A percentile compares a stretch with the other conserved stretches of the same genome.
These are phyloP conservation scores for Amaranthus cruentus DNA, from an alignment of 148 eudicot genomes.

Conservation along the genomic window DNA sequence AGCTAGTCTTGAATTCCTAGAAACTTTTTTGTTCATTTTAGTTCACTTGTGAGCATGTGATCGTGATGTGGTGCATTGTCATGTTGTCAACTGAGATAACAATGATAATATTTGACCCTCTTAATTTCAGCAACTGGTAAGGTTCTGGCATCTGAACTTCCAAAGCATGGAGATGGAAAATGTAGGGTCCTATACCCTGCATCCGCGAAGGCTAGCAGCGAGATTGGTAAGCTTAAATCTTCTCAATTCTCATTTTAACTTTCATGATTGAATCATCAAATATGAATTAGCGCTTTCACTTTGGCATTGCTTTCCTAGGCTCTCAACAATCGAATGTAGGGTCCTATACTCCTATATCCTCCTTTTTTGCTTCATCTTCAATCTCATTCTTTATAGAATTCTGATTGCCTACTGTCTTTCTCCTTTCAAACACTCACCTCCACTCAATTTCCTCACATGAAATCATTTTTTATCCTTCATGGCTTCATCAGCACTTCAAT, in stretches of 20 bases:
- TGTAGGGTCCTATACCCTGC: conserved; percentile 86
- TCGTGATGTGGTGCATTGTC: neutral
- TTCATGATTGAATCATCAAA: neutral
- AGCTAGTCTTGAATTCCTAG: neutral
- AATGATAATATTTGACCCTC: neutral
- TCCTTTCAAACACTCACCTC: too few species aligned
- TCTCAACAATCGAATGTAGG: neutral
- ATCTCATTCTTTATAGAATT: too few species aligned
- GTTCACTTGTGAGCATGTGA: neutral
- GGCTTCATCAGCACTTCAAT: too few species aligned
- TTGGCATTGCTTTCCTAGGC: conserved; percentile 2
- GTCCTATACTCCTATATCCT: too few species aligned
- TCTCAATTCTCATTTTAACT: neutral
- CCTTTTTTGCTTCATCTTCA: too few species aligned
- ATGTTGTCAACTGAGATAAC: neutral
- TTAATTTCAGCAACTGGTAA: conserved; percentile 70
- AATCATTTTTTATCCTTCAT: too few species aligned
- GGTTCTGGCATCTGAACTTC: conserved; percentile 84
- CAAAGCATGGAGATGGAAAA: conserved; percentile 39
- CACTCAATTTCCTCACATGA: too few species aligned
- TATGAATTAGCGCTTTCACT: neutral
- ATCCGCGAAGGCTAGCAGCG: conserved; percentile 82
- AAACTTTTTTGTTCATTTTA: neutral
- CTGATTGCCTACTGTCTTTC: too few species aligned
- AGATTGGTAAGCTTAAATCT: conserved; percentile 48